Percentiles rank a stretch among this genome's conserved stretches.
Conservation (phyloP, 1,284 basidiomycete species). For the Puccinia coronata region DNA sequence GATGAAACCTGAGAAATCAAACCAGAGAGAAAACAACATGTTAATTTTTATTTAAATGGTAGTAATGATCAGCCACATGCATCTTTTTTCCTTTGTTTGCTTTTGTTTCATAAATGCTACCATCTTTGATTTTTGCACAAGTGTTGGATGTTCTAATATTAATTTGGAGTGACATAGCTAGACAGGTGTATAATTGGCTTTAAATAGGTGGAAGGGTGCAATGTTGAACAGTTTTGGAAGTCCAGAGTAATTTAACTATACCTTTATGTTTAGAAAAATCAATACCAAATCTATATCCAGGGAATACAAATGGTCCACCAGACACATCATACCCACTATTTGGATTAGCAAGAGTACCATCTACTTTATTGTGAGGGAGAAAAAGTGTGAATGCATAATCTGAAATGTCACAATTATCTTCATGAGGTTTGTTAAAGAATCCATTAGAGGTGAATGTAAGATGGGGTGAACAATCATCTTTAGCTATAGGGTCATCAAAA, state of each 20-base stretch:
- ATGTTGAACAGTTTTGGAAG: neutral
- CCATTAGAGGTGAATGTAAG: slow-evolving; percentile 1
- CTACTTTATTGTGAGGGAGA: slow-evolving; percentile 2
- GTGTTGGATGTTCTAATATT: slow-evolving; percentile 3
- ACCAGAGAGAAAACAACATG: too few relatives aligned
- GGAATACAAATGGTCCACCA: neutral
- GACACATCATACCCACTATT: neutral
- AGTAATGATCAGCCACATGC: neutral
- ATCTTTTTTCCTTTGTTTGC: neutral
- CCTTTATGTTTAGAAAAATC: slow-evolving; percentile 23
- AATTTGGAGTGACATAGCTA: slow-evolving; percentile 22
- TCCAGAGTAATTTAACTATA: slow-evolving; percentile 18
- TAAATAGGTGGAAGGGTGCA: slow-evolving; percentile 14
- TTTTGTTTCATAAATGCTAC: slow-evolving; percentile 3
- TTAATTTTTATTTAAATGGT: too few relatives aligned
- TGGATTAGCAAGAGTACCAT: neutral
- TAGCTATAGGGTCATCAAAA: neutral
- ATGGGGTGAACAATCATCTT: neutral
- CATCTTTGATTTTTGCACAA: slow-evolving; percentile 7
- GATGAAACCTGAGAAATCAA: too few relatives aligned
- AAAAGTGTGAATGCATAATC: slow-evolving; percentile 18
- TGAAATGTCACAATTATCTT: neutral
- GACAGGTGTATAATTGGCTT: neutral
- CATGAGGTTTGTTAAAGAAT: neutral
- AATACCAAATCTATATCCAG: slow-evolving; percentile 1